Evolutionary conservation across 1,284 basidiomycete species (phyloP).

Genomic region (Exobasidium cylindrosporum): DNA sequence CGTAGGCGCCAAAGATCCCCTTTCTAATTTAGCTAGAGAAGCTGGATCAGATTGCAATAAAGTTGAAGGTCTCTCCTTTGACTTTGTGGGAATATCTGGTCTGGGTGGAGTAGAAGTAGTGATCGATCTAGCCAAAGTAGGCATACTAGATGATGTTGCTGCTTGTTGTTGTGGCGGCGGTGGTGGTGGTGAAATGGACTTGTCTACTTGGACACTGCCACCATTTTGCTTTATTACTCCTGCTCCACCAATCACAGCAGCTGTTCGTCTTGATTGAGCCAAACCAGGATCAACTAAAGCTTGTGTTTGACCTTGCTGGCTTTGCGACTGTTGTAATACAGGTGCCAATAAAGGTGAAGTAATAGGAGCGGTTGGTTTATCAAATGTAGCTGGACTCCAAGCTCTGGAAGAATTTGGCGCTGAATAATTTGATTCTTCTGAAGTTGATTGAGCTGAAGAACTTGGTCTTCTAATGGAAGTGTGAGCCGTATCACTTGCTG

Average conservation of each 20-base stretch:
- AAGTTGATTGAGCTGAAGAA: not conserved
- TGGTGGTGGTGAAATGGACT: too few relatives aligned
- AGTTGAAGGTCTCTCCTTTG: not conserved
- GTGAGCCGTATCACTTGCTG: not conserved
- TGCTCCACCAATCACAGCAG: not conserved
- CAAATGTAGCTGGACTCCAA: not conserved
- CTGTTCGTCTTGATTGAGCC: not conserved
- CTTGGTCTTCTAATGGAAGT: not conserved
- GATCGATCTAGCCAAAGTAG: not conserved
- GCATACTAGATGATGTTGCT: not conserved
- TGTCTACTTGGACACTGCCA: not conserved
- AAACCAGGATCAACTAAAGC: not conserved
- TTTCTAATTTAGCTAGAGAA: not conserved
- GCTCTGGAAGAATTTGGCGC: conserved; percentile 2
- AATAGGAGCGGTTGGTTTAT: conserved; percentile 7
- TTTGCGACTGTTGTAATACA: conserved; percentile 12
- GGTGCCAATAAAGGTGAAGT: conserved; percentile 12
- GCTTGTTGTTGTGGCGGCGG: too few relatives aligned
- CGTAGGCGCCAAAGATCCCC: not conserved
- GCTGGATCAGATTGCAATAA: conserved; percentile 7
- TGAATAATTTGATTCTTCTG: not conserved
- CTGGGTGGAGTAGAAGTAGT: not conserved
- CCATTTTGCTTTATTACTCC: not conserved
- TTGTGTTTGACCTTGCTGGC: not conserved
- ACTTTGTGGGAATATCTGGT: conserved; percentile 7